A percentile compares a stretch with the other conserved stretches of the same genome.
Conservation (phyloP, 192 early-diverging fungal species). For the Umbelopsis ramanniana region DNA sequence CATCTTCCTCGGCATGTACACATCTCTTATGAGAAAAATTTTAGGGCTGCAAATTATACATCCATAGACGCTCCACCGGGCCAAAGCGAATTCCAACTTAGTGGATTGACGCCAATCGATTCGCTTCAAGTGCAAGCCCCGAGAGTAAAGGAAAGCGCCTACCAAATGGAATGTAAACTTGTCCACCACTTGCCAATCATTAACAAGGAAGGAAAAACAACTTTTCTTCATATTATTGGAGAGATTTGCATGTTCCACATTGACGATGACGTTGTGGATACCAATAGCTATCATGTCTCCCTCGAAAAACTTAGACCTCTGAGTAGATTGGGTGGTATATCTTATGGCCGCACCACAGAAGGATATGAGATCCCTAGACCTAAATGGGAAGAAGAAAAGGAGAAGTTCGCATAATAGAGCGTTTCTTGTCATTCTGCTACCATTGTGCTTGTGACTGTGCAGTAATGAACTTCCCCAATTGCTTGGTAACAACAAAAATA, state of each 20-base stretch:
- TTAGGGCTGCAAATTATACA: slow-evolving; percentile 49
- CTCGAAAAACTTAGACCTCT: slow-evolving; percentile 37
- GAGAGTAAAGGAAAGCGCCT: slow-evolving; percentile 38
- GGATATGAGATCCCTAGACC: slow-evolving; percentile 46
- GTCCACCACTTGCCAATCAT: slow-evolving; percentile 39
- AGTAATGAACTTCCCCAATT: background rate
- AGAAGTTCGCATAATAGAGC: background rate
- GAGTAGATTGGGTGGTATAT: slow-evolving; percentile 45
- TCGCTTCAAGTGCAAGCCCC: slow-evolving; percentile 34
- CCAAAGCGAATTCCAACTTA: slow-evolving; percentile 34
- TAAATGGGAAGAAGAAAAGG: slow-evolving; percentile 19
- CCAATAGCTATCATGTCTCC: slow-evolving; percentile 38
- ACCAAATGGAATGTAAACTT: slow-evolving; percentile 50
- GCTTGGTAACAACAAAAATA: too few species aligned
- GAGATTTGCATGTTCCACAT: slow-evolving; percentile 41
- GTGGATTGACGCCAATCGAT: slow-evolving; percentile 45
- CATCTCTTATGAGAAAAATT: background rate
- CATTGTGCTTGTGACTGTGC: background rate
- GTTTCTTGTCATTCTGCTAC: background rate
- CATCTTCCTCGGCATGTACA: background rate
- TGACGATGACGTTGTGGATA: slow-evolving; percentile 40
- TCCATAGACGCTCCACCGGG: slow-evolving; percentile 43
- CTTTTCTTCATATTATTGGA: slow-evolving; percentile 46
- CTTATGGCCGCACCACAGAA: slow-evolving; percentile 41
- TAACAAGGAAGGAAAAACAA: slow-evolving; percentile 35